Evolutionary conservation across 768 basidiomycete species (phyloP), one percentile per base, ranked within the genome.

Genomic region (Mycena amicta): DNA sequence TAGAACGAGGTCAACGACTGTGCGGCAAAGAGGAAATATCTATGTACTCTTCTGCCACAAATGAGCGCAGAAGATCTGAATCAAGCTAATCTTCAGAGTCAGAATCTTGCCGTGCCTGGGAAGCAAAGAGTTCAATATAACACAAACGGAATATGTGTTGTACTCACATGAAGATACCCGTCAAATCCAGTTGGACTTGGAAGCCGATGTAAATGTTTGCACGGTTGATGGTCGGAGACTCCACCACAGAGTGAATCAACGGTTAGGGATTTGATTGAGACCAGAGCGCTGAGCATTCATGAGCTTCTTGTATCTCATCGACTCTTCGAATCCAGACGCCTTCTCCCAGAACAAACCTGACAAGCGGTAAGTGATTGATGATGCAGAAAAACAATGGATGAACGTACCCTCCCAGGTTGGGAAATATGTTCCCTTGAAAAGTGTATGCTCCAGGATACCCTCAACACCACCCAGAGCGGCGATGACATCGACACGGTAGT

Each of bases 151-250:
- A 12, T 5, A 28, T 27, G n/a, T 6, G 18, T 50, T 1, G 39
- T 27, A 67, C 82, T 70, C 47, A 83, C 90, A 93, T 95, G 82
- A 95, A 95, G 61, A 95, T 94, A 68, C 94, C 95, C 15, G 97
- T 99, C 61, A 99, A 74, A 82, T 99, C 97, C 46, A 99, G 84
- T 68, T 98, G 96, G 20, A 99, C 97, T 73, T 98, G 97, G 92
- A 99, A 99, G 85, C 97, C 97, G 72, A 98, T 95, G 68, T 97
- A 97, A 70, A 98, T 95, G 70, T 99, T 99, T 53, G 97, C 96
- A 64, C 97, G 93, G 75, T 98, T 98, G 79, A 98, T 98, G 0
- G 96, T 98, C 23, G 95, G 95, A n/a, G n/a, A 70, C 91, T 93
- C 95, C 94, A 97, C 97, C 97, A 99, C 11, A 99, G 81, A 3